Evolutionary conservation across 2,329 filamentous ascomycete genomes (phyloP), one percentile per base, ranked within the genome.

Genomic region (Diplodia mutila): DNA sequence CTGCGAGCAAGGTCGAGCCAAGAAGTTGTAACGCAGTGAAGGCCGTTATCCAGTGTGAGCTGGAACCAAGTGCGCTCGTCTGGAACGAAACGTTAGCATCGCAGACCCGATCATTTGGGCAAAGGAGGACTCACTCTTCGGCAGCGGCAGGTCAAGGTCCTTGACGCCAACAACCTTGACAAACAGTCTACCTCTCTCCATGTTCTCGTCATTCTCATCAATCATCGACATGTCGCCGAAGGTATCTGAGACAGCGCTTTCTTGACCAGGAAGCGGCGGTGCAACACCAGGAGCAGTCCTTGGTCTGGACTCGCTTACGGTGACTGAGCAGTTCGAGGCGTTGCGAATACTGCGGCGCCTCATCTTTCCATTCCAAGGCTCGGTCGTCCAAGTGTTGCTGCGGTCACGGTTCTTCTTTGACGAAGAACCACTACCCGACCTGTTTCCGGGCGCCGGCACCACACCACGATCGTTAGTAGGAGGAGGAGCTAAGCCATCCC

Each of bases 91-190:
- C 12, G n/a, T 61, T 11, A 61, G 57, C 14, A 34, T 34, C 18
- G 4, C 57, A 61, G 73, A 68, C 4, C n/a, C 16, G 32, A 37
- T 34, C 8, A 37, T 16, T 25, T 21, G 18, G 18, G 21, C 16
- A 16, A 37, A 14, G 27, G n/a, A 48, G 34, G 39, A 77, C 90
- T 85, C 86, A 95, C 93, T 94, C 81, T 90, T 91, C 37, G 95
- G 94, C 66, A 99, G 83, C 25, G 95, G 94, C 52, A 98, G 84
- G 75, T 97, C 94, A 46, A 99, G 85, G 73, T 98, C 94, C 79
- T 98, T 98, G 71, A 98, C 93, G 53, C 94, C 94, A 78, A 98
- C 91, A n/a, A 99, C 95, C 83, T 99, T 99, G 72, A 99, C 94
- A 74, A 99, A 99, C 1, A 99, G 85, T 69, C 95, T 86, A 11